Evolutionary conservation across 176 grass and related monocot genomes (phyloP), one percentile per base, ranked within the genome.

Genomic region (Echinochloa phyllopogon): DNA sequence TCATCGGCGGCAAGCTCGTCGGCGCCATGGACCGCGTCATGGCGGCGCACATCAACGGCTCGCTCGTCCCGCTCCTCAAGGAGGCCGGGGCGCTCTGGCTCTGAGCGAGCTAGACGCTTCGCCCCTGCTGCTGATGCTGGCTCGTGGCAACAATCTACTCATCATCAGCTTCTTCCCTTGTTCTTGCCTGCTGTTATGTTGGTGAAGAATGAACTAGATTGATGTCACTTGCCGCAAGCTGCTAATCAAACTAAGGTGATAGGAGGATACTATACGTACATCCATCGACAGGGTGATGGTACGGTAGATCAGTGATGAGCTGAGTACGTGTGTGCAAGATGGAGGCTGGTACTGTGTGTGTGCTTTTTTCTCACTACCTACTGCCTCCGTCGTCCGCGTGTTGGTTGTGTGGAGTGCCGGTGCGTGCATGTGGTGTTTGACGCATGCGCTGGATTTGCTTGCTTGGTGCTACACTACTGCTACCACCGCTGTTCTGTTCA

Each of bases 31-130:
- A 97, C 78, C 84, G 92, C 8, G 94, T 97, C 52, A 97, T 97
- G 94, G 94, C 94, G 12, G 90, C 94, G 17, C 94, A 97, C 79
- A 97, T 97, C 83, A 97, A 97, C 65, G 94, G 94, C 17, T 79
- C 89, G 48, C 94, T 97, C 55, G 94, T 97, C 72, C 94, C 94
- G n/a, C 91, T 97, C 51, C 89, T 97, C 78, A 97, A 94, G 88
- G 89, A 97, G 61, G 94, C 94, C n/a, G 94, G 94, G 25, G 94
- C 94, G 17, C 92, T 97, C 87, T 97, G 94, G 94, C 94, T 97
- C 79, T 33, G 29, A 33, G 29, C 29, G 29, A 33, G 2, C n/a
- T n/a, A n/a, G n/a, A n/a, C n/a, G n/a, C n/a, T n/a, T n/a, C 7
- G 49, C 66, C 66, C 12, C 17, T 63, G 40, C 18, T 48, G 50